Conservation (phyloP, 331 rosid species). For the Ulmus americana region DNA sequence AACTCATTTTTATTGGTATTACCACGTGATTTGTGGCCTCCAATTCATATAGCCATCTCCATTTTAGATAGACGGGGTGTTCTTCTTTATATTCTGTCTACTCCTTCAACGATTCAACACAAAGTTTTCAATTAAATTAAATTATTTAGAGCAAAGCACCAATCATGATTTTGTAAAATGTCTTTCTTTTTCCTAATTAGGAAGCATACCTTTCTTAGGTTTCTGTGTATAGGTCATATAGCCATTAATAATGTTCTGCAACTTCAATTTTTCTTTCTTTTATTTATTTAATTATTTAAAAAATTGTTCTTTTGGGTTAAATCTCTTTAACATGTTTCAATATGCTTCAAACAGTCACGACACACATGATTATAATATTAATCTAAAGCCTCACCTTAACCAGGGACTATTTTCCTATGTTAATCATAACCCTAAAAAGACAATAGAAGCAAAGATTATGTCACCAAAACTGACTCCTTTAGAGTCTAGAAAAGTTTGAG, state of each 20-base stretch:
- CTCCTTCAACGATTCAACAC: neutral
- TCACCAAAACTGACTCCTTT: slow-evolving; percentile 33
- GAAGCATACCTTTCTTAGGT: slow-evolving; percentile 47
- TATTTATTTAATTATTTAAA: neutral
- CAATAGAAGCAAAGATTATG: slow-evolving; percentile 42
- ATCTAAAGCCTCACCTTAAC: slow-evolving; percentile 34
- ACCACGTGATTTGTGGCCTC: slow-evolving; percentile 86
- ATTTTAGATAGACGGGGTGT: slow-evolving; percentile 27
- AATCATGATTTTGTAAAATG: slow-evolving; percentile 45
- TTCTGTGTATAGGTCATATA: slow-evolving; percentile 28
- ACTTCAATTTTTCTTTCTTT: slow-evolving; percentile 16
- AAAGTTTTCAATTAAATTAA: neutral
- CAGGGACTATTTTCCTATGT: slow-evolving; percentile 24
- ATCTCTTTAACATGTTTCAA: slow-evolving; percentile 15
- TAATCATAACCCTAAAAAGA: slow-evolving; percentile 46
- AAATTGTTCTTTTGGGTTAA: slow-evolving; percentile 5
- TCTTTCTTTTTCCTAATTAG: slow-evolving; percentile 42
- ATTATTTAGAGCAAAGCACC: slow-evolving; percentile 26
- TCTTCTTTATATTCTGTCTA: slow-evolving; percentile 28
- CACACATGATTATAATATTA: slow-evolving; percentile 38
- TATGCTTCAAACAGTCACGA: slow-evolving; percentile 36
- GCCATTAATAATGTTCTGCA: slow-evolving; percentile 31
- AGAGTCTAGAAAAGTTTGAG: slow-evolving; percentile 32
- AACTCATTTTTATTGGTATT: slow-evolving; percentile 61
- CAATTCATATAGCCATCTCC: slow-evolving; percentile 46